These are phyloP conservation scores for Limonium bicolor DNA, from an alignment of 148 eudicot species.

Conservation along the genomic window DNA sequence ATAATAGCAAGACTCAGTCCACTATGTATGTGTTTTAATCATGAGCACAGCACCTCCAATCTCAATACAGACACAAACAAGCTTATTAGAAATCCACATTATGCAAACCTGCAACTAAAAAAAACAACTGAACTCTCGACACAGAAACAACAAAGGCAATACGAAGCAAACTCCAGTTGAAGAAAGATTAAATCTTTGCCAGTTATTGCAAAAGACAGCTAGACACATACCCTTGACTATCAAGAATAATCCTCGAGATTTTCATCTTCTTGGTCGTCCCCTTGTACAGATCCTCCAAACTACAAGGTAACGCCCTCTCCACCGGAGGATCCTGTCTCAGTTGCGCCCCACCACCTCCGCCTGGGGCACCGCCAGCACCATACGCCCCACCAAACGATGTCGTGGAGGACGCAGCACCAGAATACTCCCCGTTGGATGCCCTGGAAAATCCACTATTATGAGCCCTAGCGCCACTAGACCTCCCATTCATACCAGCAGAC, in stretches of 20 bases:
- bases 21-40: too few species aligned
- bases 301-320: slow-evolving; percentile 65
- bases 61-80: too few species aligned
- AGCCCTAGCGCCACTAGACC: slow-evolving; percentile 15
- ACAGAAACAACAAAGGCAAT: neutral
- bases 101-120: too few species aligned
- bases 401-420: neutral
- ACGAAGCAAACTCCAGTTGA: too few species aligned
- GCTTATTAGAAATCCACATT: too few species aligned
- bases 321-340: slow-evolving; percentile 45
- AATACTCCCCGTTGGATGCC: slow-evolving; percentile 16
- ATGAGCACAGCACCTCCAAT: too few species aligned
- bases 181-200: too few species aligned
- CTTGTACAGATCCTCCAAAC: slow-evolving; percentile 65
- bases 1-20: too few species aligned
- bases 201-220: too few species aligned
- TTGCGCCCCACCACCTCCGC: slow-evolving; percentile 3
- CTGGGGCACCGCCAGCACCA: neutral
- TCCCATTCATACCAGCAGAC: slow-evolving; percentile 6
- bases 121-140: too few species aligned
- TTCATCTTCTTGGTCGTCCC: slow-evolving; percentile 91
- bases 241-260: slow-evolving; percentile 58
- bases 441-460: slow-evolving; percentile 28
- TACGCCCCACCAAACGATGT: neutral
- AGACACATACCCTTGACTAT: slow-evolving; percentile 44